A percentile compares a stretch with the other conserved stretches of the same genome.
These are phyloP conservation scores for Ambrosia artemisiifolia DNA, from an alignment of 129 eudicot species.

Conservation along the genomic window DNA sequence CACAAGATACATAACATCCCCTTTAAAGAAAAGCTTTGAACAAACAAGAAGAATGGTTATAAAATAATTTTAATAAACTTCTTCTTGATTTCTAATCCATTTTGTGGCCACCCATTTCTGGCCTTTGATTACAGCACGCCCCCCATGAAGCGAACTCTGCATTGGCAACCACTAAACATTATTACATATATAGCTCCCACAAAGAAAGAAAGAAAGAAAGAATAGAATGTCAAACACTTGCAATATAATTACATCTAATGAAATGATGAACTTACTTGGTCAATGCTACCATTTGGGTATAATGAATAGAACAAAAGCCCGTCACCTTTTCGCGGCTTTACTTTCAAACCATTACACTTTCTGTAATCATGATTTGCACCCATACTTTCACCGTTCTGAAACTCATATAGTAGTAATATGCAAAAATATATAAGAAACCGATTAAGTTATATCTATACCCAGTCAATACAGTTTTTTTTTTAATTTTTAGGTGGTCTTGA, in stretches of 20 bases:
- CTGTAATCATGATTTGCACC: slow-evolving; percentile 48
- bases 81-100: slow-evolving; percentile 85
- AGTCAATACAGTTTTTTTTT: neutral
- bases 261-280: slow-evolving; percentile 52
- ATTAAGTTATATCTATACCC: neutral
- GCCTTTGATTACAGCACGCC: slow-evolving; percentile 88
- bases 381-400: slow-evolving; percentile 58
- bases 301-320: slow-evolving; percentile 81
- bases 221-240: neutral
- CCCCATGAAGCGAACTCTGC: slow-evolving; percentile 91
- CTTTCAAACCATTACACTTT: slow-evolving; percentile 70
- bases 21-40: no score
- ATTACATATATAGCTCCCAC: neutral
- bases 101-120: slow-evolving; percentile 98
- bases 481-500: no score
- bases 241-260: neutral
- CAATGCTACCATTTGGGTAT: slow-evolving; percentile 80
- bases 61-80: slow-evolving; percentile 27
- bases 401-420: no score
- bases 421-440: neutral
- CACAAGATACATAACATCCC: no score
- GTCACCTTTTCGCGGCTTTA: slow-evolving; percentile 75
- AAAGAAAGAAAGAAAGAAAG: no score
- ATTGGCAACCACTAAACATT: slow-evolving; percentile 10
- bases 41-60: no score